These are phyloP conservation scores for Malus hybrid DNA, from an alignment of 331 rosid genomes.

Conservation along the genomic window DNA sequence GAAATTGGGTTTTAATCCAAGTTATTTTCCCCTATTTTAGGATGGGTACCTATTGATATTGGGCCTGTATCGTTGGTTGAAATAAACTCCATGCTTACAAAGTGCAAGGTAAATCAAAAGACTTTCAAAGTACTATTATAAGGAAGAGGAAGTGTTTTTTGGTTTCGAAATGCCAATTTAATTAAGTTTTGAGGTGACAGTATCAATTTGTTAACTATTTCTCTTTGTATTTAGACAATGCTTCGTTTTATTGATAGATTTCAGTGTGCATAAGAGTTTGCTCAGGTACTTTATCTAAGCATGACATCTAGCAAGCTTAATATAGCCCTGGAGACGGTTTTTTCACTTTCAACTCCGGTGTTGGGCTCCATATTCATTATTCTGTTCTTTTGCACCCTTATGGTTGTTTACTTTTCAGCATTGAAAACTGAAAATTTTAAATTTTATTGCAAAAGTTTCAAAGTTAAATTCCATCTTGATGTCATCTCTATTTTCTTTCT, in stretches of 20 bases:
- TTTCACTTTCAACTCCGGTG: neutral
- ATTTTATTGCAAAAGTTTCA: neutral
- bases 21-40: slow-evolving; percentile 28
- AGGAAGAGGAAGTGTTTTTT: neutral
- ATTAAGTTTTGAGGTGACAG: neutral
- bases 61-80: slow-evolving; percentile 71
- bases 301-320: neutral
- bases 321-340: neutral
- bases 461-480: slow-evolving; percentile 3
- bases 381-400: neutral
- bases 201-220: neutral
- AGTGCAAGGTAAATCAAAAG: slow-evolving; percentile 48
- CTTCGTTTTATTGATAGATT: neutral
- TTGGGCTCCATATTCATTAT: neutral
- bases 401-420: neutral
- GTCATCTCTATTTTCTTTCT: neutral
- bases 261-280: neutral
- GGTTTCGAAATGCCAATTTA: neutral
- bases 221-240: neutral
- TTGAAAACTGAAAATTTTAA: neutral
- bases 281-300: neutral
- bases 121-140: neutral
- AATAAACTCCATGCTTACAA: slow-evolving; percentile 46
- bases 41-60: slow-evolving; percentile 80
- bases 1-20: slow-evolving; percentile 2